A percentile compares a stretch with the other conserved stretches of the same genome.
phyloP scores from a whole-genome alignment of 164 flowering plant genomes.

The Berberis thunbergii region DNA sequence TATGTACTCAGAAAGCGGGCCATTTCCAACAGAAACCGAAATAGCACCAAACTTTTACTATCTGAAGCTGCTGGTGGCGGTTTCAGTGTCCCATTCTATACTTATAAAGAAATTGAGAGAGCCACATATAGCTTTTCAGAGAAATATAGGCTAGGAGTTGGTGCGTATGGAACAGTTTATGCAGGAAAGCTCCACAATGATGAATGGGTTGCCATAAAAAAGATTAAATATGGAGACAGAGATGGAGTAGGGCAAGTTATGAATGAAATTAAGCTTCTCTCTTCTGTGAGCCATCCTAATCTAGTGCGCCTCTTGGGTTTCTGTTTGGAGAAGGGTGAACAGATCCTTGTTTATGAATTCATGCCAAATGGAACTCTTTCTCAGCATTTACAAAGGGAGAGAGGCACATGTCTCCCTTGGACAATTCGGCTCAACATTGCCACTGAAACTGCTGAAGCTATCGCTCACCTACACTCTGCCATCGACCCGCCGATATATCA shows the following conservation, averaged over 20 bases:
- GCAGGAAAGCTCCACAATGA: constrained; percentile 56
- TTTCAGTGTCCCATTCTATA: constrained; percentile 43
- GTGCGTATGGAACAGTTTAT: constrained; percentile 86
- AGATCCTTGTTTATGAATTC: constrained; percentile 77
- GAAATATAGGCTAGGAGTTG: constrained; percentile 59
- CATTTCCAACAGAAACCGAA: constrained; percentile 9
- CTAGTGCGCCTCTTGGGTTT: constrained; percentile 78
- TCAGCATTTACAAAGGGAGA: constrained; percentile 65
- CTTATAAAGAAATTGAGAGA: constrained; percentile 68
- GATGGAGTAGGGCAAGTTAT: constrained; percentile 60
- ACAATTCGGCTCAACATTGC: constrained; percentile 53
- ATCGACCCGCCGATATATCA: constrained; percentile 69
- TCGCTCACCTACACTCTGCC: constrained; percentile 68
- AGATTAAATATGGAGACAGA: constrained; percentile 41
- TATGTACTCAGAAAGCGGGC: constrained; percentile 14
- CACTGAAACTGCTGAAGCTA: constrained; percentile 63
- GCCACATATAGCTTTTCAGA: constrained; percentile 70
- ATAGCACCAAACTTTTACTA: constrained; percentile 25
- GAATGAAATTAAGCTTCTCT: constrained; percentile 79
- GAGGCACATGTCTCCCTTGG: constrained; percentile 63
- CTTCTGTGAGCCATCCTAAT: constrained; percentile 74
- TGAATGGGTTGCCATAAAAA: constrained; percentile 72
- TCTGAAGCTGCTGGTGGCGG: constrained; percentile 35
- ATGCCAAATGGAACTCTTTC: constrained; percentile 88
- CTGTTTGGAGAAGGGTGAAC: constrained; percentile 59